Base-by-base conservation (phyloP, 352 stramenopile species). In the Phytophthora cryptogea region DNA sequence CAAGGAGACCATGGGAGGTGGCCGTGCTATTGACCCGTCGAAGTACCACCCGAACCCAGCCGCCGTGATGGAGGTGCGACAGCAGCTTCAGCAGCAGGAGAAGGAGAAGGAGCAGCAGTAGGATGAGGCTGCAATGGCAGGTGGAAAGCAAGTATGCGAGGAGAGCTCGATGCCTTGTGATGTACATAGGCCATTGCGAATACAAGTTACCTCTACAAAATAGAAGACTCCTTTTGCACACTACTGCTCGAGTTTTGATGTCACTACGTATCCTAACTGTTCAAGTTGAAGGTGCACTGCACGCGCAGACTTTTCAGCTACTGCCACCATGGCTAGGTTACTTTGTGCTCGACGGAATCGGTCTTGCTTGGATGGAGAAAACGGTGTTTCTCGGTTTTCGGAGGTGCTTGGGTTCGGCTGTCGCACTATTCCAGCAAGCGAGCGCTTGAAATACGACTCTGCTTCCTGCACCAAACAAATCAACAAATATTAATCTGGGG, bases 41-140 rank as follows among this genome's bases (percentile, higher is more conserved):
- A 81, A 79, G 43, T 88, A 88, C 64, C 78, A 88, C 54, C 78
- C 78, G 45, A 86, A 88, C 62, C 78, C 78, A 28, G 58, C 70
- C 17, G 78, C 78, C 10, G 78, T 88, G 50, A 83, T 85, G 76
- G 72, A 88, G 53, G 58, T 76, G 26, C 68, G 68, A 63, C 67
- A 82, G 59, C 67, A 78, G 55, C 72, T 68, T 52, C 41, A 76
- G 39, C 36, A 74, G 54, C 54, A 79, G 39, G 56, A 74, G 35
- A 39, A 60, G 41, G 28, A 73, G 33, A 40, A 63, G 43, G 26
- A 70, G 27, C 51, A 70, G 47, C 65, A 70, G 62, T 68, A 74
- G 62, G 61, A 70, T 67, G 40, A 70, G 48, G 59, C 49, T 48
- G 59, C 65, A 73, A 59, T 49, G 47, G 51, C 52, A 44, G 28